Percentiles rank a stretch among this genome's conserved stretches.
Evolutionary conservation across 805 yeast species (phyloP).

Genomic region (Maudiozyma saulgeensis): DNA sequence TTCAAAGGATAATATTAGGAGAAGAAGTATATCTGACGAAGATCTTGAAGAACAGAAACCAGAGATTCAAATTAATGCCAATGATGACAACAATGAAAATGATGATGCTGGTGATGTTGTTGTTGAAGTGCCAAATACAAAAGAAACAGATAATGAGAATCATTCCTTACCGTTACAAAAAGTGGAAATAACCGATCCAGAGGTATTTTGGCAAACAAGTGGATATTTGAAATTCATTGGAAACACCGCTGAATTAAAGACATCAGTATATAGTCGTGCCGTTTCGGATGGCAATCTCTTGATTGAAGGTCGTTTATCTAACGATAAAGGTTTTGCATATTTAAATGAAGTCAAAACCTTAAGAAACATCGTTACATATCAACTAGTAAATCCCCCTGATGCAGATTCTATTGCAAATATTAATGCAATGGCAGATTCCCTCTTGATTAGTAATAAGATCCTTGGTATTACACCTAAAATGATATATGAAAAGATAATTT

Average conservation of each 20-base stretch:
- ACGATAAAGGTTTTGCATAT: conserved; percentile 16
- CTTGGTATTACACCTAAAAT: conserved; percentile 17
- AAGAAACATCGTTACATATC: conserved; percentile 16
- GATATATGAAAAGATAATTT: conserved; percentile 14
- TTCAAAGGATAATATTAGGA: conserved; percentile 16
- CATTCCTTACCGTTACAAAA: background rate
- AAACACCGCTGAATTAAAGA: conserved; percentile 9
- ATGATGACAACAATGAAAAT: background rate
- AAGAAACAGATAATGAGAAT: background rate
- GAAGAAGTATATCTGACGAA: background rate
- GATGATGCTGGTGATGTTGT: background rate
- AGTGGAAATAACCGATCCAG: conserved; percentile 9
- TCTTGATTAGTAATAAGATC: conserved; percentile 13
- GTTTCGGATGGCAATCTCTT: conserved; percentile 30
- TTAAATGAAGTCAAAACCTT: conserved; percentile 14
- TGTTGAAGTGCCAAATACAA: background rate
- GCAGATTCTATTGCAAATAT: conserved; percentile 13
- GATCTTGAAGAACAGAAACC: background rate
- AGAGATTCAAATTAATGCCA: background rate
- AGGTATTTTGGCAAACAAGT: conserved; percentile 6
- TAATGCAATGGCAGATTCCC: conserved; percentile 10
- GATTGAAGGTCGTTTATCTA: conserved; percentile 27
- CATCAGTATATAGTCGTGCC: conserved; percentile 12
- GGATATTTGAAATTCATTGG: conserved; percentile 12
- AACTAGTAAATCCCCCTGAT: conserved; percentile 5